Evolutionary conservation across 2,329 filamentous ascomycete species (phyloP).

Genomic region (Pyricularia pennisetigena): DNA sequence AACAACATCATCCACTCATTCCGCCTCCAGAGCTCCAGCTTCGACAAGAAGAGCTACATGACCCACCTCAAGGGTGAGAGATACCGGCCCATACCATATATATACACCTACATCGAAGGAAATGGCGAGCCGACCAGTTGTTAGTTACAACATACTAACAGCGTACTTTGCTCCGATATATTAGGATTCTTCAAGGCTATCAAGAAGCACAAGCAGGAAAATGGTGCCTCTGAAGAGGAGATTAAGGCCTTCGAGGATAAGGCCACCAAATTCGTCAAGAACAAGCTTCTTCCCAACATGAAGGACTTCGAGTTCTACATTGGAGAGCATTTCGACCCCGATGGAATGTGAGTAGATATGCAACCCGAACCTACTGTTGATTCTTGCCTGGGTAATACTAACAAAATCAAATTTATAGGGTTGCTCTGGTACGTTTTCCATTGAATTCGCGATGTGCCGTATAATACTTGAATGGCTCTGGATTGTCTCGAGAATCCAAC

Average conservation of each 20-base stretch:
- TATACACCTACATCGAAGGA: not conserved
- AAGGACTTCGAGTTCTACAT: constrained; percentile 95
- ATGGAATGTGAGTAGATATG: constrained; percentile 67
- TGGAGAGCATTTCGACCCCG: constrained; percentile 84
- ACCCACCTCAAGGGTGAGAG: constrained; percentile 73
- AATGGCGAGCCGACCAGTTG: not conserved
- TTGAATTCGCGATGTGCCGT: not conserved
- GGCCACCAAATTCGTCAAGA: constrained; percentile 68
- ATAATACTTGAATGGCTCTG: not conserved
- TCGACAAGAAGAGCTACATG: constrained; percentile 85
- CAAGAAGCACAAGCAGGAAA: constrained; percentile 57
- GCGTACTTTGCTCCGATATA: not conserved
- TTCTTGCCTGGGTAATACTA: not conserved
- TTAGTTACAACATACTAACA: constrained; percentile 2
- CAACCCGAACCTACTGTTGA: not conserved
- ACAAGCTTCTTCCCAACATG: constrained; percentile 72
- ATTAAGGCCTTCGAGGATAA: constrained; percentile 73
- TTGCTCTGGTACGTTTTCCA: not conserved
- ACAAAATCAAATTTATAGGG: not conserved
- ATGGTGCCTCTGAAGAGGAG: constrained; percentile 47
- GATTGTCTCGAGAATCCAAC: not conserved
- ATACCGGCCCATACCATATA: not conserved
- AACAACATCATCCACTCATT: constrained; percentile 93
- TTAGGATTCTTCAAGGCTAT: constrained; percentile 86
- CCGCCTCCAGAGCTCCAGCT: constrained; percentile 67